Evolutionary conservation across 2,329 filamentous ascomycete genomes (phyloP).

Genomic region (Colletotrichum cordylinicola): DNA sequence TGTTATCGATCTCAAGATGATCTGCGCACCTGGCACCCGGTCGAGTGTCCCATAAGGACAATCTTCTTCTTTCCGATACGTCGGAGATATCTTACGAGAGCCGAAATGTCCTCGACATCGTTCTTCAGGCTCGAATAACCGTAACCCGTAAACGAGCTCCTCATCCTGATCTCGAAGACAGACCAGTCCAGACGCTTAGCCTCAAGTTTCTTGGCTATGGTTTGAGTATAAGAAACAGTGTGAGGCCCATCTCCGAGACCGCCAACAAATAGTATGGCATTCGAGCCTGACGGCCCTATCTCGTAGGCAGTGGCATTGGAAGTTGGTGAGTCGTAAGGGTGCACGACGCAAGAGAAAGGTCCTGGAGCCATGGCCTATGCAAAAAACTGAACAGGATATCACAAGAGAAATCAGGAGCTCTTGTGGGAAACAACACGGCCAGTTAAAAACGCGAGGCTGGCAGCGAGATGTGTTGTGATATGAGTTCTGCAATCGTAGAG

Average conservation of each 20-base stretch:
- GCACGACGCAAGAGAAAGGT: slow-evolving; percentile 42
- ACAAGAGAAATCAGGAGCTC: neutral
- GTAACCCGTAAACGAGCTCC: slow-evolving; percentile 59
- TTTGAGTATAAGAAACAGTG: slow-evolving; percentile 62
- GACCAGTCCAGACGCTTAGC: slow-evolving; percentile 49
- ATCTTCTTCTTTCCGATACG: slow-evolving; percentile 54
- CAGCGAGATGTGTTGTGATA: neutral
- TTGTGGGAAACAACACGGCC: neutral
- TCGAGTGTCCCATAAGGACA: slow-evolving; percentile 64
- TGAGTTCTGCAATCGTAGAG: neutral
- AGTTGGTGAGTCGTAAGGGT: slow-evolving; percentile 49
- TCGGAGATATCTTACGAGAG: slow-evolving; percentile 60
- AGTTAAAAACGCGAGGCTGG: neutral
- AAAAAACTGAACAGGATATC: neutral
- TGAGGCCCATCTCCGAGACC: slow-evolving; percentile 75
- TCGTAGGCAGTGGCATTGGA: slow-evolving; percentile 53
- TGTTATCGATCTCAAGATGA: neutral
- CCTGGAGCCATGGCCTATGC: neutral
- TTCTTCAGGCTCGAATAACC: slow-evolving; percentile 55
- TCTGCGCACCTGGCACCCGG: slow-evolving; percentile 57
- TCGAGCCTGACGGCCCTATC: slow-evolving; percentile 44
- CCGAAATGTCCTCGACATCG: slow-evolving; percentile 60
- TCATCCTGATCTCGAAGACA: slow-evolving; percentile 61
- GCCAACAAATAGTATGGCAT: slow-evolving; percentile 73
- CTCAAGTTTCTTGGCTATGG: slow-evolving; percentile 50